These are phyloP conservation scores for Microbotryum scabiosae DNA, from an alignment of 1,284 basidiomycete species.

Conservation along the genomic window DNA sequence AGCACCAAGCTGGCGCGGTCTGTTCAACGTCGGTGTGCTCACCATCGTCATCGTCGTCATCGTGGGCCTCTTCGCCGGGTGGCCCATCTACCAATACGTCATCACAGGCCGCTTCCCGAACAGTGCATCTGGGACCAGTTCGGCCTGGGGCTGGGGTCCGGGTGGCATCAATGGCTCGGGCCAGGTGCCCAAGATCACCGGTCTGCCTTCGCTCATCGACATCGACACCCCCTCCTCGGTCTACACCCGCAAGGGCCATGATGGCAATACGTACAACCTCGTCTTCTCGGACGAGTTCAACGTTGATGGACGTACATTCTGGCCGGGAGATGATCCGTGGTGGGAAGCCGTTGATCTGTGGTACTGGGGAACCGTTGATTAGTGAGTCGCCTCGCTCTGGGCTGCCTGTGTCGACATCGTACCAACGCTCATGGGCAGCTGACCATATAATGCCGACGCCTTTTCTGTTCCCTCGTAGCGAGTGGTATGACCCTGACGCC, in stretches of 20 bases:
- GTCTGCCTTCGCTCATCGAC: conserved; percentile 37
- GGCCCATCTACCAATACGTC: conserved; percentile 7
- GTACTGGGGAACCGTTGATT: conserved; percentile 51
- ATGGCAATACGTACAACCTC: conserved; percentile 42
- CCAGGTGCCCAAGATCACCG: conserved; percentile 32
- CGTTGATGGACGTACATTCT: conserved; percentile 68
- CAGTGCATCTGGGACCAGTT: conserved; percentile 12
- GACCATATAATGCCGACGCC: not conserved
- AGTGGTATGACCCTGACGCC: conserved; percentile 58
- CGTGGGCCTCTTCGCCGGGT: conserved; percentile 33
- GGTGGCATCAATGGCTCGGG: conserved; percentile 30
- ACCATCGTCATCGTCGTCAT: conserved; percentile 29
- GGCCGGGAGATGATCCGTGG: conserved; percentile 56
- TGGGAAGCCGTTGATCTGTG: conserved; percentile 70
- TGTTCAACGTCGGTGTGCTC: conserved; percentile 18
- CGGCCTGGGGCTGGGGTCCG: conserved; percentile 25
- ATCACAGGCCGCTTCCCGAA: not conserved
- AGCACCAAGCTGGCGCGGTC: conserved; percentile 4
- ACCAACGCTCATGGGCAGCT: conserved; percentile 32
- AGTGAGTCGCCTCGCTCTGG: conserved; percentile 17
- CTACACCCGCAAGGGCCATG: conserved; percentile 31
- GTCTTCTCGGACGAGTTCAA: conserved; percentile 87
- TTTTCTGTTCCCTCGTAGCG: not conserved
- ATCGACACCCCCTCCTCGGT: conserved; percentile 37
- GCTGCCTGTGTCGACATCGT: conserved; percentile 26